Percentiles rank a stretch among this genome's conserved stretches.
phyloP scores from a whole-genome alignment of 2,329 filamentous ascomycete genomes.

The Zymoseptoria crescenta region DNA sequence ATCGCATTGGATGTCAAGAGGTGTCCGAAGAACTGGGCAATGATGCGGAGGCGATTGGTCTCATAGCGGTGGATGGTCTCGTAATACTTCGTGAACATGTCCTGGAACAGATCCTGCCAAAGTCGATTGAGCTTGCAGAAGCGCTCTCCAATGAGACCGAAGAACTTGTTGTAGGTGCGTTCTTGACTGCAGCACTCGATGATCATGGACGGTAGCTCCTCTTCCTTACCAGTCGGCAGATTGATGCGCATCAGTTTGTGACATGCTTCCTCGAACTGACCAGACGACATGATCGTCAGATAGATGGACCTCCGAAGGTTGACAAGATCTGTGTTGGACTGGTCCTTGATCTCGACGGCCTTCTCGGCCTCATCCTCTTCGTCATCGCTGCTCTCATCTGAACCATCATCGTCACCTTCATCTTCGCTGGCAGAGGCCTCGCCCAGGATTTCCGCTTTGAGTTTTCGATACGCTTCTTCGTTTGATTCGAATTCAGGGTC shows the following conservation, averaged over 20 bases:
- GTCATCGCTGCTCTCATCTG: conserved; percentile 52
- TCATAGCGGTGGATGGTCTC: conserved; percentile 96
- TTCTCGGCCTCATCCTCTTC: conserved; percentile 67
- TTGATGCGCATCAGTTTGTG: conserved; percentile 91
- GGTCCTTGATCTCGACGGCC: conserved; percentile 92
- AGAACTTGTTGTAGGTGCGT: conserved; percentile 95
- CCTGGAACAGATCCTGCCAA: conserved; percentile 89
- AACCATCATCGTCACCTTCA: conserved; percentile 60
- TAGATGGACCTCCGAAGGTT: conserved; percentile 92
- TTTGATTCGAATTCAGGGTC: conserved; percentile 85
- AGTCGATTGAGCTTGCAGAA: conserved; percentile 94
- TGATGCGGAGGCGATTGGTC: conserved; percentile 89
- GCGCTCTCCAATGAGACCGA: conserved; percentile 84
- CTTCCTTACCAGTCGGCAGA: conserved; percentile 76
- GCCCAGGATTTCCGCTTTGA: conserved; percentile 89
- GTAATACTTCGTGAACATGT: conserved; percentile 86
- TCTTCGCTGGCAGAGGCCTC: conserved; percentile 72
- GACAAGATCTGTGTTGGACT: conserved; percentile 91
- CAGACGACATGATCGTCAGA: conserved; percentile 92
- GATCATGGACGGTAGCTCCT: conserved; percentile 91
- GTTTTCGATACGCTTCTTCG: conserved; percentile 78
- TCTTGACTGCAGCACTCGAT: conserved; percentile 96
- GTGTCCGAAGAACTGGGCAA: conserved; percentile 90
- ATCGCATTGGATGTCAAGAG: conserved; percentile 81
- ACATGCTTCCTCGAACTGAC: conserved; percentile 91